These are phyloP conservation scores for Musa itinerans DNA, from an alignment of 176 grass and related monocot species.

Conservation along the genomic window DNA sequence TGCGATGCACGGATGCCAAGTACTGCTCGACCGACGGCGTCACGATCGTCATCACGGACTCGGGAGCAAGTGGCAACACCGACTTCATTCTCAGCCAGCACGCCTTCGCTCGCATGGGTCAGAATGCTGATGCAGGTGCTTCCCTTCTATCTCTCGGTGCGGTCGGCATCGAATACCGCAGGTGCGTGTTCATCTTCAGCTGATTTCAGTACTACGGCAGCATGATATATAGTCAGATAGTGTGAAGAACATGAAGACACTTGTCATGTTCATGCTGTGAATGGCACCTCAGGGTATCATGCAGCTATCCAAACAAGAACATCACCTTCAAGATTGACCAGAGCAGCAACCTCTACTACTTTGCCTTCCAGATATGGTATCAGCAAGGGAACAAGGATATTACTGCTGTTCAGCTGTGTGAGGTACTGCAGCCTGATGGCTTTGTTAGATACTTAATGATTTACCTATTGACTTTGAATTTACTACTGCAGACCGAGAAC, in stretches of 20 bases:
- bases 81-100: constrained; percentile 56
- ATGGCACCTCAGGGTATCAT: constrained; percentile 33
- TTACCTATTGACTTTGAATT: background rate
- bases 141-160: constrained; percentile 34
- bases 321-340: constrained; percentile 48
- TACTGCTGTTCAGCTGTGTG: constrained; percentile 44
- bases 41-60: constrained; percentile 42
- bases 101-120: constrained; percentile 37
- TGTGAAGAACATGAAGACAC: background rate
- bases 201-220: background rate
- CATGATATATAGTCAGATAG: background rate
- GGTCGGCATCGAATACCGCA: constrained; percentile 39
- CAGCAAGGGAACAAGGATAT: constrained; percentile 55
- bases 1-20: constrained; percentile 35
- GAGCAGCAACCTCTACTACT: constrained; percentile 43
- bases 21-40: constrained; percentile 37
- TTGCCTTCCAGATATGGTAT: constrained; percentile 70
- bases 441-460: background rate
- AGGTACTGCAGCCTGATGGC: constrained; percentile 25
- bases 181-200: constrained; percentile 10
- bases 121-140: constrained; percentile 31
- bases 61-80: constrained; percentile 18
- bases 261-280: background rate
- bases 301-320: constrained; percentile 58
- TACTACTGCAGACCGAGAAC: constrained; percentile 43